Evolutionary conservation across 2,329 filamentous ascomycete genomes (phyloP).

Genomic region (Fusarium mexicanum): DNA sequence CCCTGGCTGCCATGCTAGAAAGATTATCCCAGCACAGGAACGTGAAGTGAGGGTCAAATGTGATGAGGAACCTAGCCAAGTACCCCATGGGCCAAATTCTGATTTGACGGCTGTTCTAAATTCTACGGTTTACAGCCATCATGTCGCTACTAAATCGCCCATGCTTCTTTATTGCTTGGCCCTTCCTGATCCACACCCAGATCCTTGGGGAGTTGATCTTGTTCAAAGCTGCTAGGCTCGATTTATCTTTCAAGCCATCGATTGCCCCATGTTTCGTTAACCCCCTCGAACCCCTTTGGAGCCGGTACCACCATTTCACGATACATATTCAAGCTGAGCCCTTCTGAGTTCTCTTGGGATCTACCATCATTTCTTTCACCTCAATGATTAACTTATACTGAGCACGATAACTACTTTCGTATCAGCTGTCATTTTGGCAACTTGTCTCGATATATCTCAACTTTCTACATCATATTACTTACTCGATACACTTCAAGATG

Average conservation of each 20-base stretch:
- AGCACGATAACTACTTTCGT: background rate
- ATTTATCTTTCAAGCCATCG: conserved; percentile 51
- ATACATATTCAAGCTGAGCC: conserved; percentile 47
- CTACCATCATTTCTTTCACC: conserved; percentile 1
- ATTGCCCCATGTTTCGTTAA: conserved; percentile 47
- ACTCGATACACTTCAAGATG: conserved; percentile 37
- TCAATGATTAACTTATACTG: background rate
- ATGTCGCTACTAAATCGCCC: conserved; percentile 40
- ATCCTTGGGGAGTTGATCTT: conserved; percentile 52
- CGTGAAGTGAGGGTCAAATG: conserved; percentile 35
- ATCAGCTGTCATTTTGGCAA: background rate
- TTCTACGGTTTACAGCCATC: conserved; percentile 48
- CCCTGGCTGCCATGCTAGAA: conserved; percentile 40
- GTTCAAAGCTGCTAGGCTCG: conserved; percentile 46
- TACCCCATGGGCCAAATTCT: conserved; percentile 23
- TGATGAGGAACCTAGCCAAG: conserved; percentile 29
- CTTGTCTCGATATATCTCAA: background rate
- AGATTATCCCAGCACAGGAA: conserved; percentile 40
- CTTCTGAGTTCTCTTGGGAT: conserved; percentile 22
- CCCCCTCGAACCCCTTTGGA: conserved; percentile 46
- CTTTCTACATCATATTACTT: background rate
- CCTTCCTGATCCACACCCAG: conserved; percentile 49
- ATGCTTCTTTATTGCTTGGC: conserved; percentile 43
- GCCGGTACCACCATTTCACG: conserved; percentile 36
- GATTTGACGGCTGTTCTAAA: conserved; percentile 46